A percentile compares a stretch with the other conserved stretches of the same genome.
Conservation (phyloP, 1,284 basidiomycete genomes). For the Ustilago sp. region DNA sequence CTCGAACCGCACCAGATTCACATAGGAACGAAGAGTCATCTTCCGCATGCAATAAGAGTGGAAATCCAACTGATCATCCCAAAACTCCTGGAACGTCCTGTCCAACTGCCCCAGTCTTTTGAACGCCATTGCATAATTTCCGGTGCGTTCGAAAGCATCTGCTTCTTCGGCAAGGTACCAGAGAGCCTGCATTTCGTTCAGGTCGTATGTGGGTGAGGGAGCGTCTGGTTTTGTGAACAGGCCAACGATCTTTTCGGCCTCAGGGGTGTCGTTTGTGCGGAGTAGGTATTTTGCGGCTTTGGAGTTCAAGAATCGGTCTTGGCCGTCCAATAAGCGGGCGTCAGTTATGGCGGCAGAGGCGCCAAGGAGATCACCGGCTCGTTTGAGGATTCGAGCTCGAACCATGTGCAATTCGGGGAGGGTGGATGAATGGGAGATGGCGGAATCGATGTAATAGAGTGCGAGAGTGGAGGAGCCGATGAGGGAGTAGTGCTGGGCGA, state of each 20-base stretch:
- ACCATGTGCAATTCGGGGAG: conserved; percentile 90
- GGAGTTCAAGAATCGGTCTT: conserved; percentile 95
- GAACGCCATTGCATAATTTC: conserved; percentile 82
- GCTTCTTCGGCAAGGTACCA: conserved; percentile 89
- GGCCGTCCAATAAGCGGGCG: conserved; percentile 87
- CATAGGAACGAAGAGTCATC: conserved; percentile 86
- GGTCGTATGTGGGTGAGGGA: conserved; percentile 79
- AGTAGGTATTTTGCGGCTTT: conserved; percentile 93
- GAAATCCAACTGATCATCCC: conserved; percentile 98
- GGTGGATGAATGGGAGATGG: conserved; percentile 88
- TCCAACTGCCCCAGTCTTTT: conserved; percentile 86
- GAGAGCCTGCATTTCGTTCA: conserved; percentile 95
- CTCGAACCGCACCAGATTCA: conserved; percentile 84
- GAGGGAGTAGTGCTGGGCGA: conserved; percentile 87
- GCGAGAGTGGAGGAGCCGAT: conserved; percentile 73
- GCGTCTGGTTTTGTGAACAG: conserved; percentile 72
- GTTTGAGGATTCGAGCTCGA: conserved; percentile 86
- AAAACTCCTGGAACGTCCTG: conserved; percentile 87
- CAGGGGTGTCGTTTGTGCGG: conserved; percentile 78
- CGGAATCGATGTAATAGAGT: conserved; percentile 76
- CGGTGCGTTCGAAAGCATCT: conserved; percentile 77
- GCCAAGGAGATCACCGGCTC: conserved; percentile 81
- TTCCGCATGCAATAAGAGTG: conserved; percentile 93
- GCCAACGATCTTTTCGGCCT: conserved; percentile 54
- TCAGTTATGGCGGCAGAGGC: conserved; percentile 84